These are phyloP conservation scores for Comarum palustre DNA, from an alignment of 306 rosid genomes.

Conservation along the genomic window DNA sequence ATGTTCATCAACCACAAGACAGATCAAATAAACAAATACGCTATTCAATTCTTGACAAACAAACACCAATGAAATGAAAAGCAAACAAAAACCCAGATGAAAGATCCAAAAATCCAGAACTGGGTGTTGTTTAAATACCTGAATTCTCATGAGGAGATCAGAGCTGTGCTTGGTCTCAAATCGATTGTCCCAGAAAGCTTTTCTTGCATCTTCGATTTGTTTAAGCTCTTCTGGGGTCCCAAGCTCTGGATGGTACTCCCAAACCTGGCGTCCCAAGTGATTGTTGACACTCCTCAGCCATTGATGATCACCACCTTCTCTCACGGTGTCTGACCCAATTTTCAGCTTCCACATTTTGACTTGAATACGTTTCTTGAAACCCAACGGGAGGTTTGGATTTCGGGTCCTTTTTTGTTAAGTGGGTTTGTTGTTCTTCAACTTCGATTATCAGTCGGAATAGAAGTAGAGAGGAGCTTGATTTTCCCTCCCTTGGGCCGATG, in stretches of 20 bases:
- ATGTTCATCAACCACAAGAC: neutral
- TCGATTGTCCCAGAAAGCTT: conserved; percentile 27
- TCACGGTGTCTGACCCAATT: conserved; percentile 28
- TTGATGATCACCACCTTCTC: conserved; percentile 13
- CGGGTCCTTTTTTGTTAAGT: neutral
- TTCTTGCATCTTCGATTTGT: conserved; percentile 30
- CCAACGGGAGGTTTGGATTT: neutral
- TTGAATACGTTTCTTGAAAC: neutral
- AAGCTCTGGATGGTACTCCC: conserved; percentile 37
- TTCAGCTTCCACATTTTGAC: conserved; percentile 41
- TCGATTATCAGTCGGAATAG: neutral
- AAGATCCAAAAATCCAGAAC: neutral
- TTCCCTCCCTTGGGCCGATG: neutral
- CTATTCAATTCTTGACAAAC: neutral
- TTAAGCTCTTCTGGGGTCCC: conserved; percentile 36
- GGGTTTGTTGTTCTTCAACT: neutral
- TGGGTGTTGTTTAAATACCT: conserved; percentile 15
- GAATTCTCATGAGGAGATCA: conserved; percentile 41
- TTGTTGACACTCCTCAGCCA: conserved; percentile 29
- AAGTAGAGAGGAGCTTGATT: neutral
- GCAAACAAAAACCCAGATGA: neutral
- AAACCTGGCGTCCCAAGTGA: conserved; percentile 40
- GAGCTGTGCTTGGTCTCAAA: conserved; percentile 39
- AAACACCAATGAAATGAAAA: neutral
- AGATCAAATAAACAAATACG: neutral